These are phyloP conservation scores for Aspergillus wentii DNA, from an alignment of 495 filamentous ascomycete genomes.

Conservation along the genomic window DNA sequence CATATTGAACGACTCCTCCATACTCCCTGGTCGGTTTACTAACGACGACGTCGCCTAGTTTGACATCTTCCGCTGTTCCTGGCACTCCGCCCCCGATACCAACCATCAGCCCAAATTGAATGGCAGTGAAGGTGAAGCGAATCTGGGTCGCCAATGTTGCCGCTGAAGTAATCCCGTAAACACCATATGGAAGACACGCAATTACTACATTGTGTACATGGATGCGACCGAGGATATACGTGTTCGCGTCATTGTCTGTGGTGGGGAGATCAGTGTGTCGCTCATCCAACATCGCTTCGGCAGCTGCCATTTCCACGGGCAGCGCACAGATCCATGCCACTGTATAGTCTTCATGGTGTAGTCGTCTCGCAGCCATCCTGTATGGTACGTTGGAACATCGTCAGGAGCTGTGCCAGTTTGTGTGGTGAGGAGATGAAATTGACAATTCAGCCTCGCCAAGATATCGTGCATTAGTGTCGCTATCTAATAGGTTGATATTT, in stretches of 20 bases:
- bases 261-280: conserved; percentile 10
- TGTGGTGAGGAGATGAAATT: no score
- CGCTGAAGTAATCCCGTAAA: conserved; percentile 23
- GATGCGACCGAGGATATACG: no score
- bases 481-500: no score
- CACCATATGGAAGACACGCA: no score
- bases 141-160: conserved; percentile 18
- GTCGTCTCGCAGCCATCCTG: conserved; percentile 4
- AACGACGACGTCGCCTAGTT: conserved; percentile 34
- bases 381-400: no score
- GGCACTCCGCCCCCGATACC: conserved; percentile 35
- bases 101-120: conserved; percentile 26
- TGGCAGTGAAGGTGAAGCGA: conserved; percentile 11
- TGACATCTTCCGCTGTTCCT: conserved; percentile 17
- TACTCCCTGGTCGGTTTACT: conserved; percentile 18
- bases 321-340: conserved; percentile 45
- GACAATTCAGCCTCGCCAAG: no score
- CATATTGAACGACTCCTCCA: conserved; percentile 30
- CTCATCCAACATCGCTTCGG: conserved; percentile 30
- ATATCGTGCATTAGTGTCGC: no score
- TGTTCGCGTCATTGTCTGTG: not conserved
- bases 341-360: conserved; percentile 26
- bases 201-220: no score
- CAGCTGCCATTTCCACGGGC: conserved; percentile 28
- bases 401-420: no score